Percentiles rank a stretch among this genome's conserved stretches.
Evolutionary conservation across 2,329 filamentous ascomycete genomes (phyloP).

Genomic region (Microdochium trichocladiopsis): DNA sequence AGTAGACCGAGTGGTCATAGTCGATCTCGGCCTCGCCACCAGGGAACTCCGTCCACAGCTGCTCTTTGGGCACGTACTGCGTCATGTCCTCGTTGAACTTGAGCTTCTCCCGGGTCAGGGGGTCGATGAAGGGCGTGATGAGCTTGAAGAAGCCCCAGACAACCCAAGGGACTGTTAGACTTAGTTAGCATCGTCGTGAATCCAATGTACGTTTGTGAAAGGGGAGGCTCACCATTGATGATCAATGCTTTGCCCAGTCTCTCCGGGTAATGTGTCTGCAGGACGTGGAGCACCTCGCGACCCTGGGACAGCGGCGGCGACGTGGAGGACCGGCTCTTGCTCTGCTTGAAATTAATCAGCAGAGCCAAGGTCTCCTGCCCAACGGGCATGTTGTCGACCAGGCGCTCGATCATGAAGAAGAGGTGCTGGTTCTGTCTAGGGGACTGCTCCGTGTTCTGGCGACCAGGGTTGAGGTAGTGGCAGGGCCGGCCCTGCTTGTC

Average conservation of each 20-base stretch:
- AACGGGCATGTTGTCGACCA: conserved; percentile 79
- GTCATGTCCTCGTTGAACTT: conserved; percentile 94
- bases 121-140: conserved; percentile 94
- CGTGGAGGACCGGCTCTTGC: conserved; percentile 66
- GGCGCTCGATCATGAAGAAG: conserved; percentile 91
- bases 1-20: conserved; percentile 85
- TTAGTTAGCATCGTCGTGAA: not conserved
- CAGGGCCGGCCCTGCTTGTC: conserved; percentile 83
- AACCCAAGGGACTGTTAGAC: conserved; percentile 69
- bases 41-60: conserved; percentile 71
- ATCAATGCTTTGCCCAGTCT: conserved; percentile 82
- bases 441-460: conserved; percentile 85
- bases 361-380: conserved; percentile 82
- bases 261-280: conserved; percentile 96
- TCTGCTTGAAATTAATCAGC: conserved; percentile 85
- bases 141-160: conserved; percentile 94
- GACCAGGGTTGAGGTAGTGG: conserved; percentile 80
- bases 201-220: too few relatives aligned
- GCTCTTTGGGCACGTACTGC: conserved; percentile 71
- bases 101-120: conserved; percentile 86
- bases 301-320: conserved; percentile 68
- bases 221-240: conserved; percentile 65
- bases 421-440: conserved; percentile 88
- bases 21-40: conserved; percentile 80
- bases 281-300: conserved; percentile 77